Base-by-base conservation (phyloP, 2,329 filamentous ascomycete species). In the Bipolaris zeicola region DNA sequence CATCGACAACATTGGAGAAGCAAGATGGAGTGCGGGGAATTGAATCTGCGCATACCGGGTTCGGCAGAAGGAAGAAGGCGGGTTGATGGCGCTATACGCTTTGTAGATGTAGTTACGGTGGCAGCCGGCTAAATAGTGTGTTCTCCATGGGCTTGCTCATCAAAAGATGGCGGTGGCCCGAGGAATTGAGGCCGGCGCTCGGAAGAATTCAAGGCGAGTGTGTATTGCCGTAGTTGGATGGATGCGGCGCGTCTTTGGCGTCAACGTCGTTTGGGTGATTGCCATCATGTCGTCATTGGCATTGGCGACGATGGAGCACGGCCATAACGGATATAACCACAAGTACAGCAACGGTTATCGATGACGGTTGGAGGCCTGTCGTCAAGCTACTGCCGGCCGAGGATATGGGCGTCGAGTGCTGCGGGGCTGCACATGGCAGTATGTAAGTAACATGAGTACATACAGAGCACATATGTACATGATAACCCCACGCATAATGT, bases 61-160 rank as follows among this genome's bases (percentile, higher is more conserved):
- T 54, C 49, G 50, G 36, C 57, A 43, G 52, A 51, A 47, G 28
- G 50, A 37, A 67, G 57, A 51, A 62, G 55, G 59, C 52, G 41
- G 47, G 31, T 50, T 38, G 52, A 59, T 55, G 62, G 45, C 58
- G 52, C 65, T 63, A 66, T 50, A 48, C 62, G 63, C 44, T 56
- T 64, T 62, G 41, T 22, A 52, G 55, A 28, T 42, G 52, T 52
- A 55, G 57, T 57, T 46, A 41, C 28, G 48, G 14, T 31, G 52
- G 49, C 53, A 69, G 67, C 68, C 70, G 70, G 57, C 70, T 72
- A 71, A 71, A 69, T 54, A 60, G 56, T 18, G 36, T 45, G 18
- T 34, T 39, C 34, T 28, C 28, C 28, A 10, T 31, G 28, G 28
- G 28, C 28, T 31, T 31, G 28, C 7, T 11, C 26, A 39, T 28